Evolutionary conservation across 2,329 filamentous ascomycete genomes (phyloP).

Genomic region (Hypoxylon sp.): DNA sequence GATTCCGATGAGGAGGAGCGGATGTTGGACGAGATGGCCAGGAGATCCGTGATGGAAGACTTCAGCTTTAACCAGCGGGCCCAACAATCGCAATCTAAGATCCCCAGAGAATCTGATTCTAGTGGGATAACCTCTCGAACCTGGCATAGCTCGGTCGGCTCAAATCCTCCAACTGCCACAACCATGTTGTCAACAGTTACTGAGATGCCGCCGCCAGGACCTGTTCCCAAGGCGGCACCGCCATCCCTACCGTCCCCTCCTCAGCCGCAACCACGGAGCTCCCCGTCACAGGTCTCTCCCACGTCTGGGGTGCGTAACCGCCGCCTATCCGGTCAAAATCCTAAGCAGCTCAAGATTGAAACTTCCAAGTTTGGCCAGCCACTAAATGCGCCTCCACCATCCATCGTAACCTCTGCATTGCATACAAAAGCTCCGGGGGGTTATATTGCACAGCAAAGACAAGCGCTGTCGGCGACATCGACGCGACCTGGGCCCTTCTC

Average conservation of each 20-base stretch:
- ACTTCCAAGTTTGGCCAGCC: conserved; percentile 65
- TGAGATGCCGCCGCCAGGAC: conserved; percentile 64
- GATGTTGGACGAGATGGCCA: conserved; percentile 89
- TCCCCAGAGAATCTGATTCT: conserved; percentile 85
- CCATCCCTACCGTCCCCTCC: conserved; percentile 65
- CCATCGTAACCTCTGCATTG: conserved; percentile 47
- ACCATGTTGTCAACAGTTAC: conserved; percentile 80
- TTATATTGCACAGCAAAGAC: conserved; percentile 61
- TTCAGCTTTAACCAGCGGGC: conserved; percentile 81
- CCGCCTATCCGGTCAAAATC: conserved; percentile 83
- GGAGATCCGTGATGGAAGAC: conserved; percentile 84
- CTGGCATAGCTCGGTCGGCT: conserved; percentile 84
- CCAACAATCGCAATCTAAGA: conserved; percentile 67
- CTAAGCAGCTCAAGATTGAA: conserved; percentile 90
- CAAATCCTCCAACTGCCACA: conserved; percentile 78
- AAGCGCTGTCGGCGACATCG: conserved; percentile 59
- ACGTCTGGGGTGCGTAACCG: conserved; percentile 76
- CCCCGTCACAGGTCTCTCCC: conserved; percentile 58
- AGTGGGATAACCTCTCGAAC: conserved; percentile 83
- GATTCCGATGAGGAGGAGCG: conserved; percentile 81
- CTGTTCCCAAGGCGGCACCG: conserved; percentile 48
- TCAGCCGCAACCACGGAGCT: conserved; percentile 60
- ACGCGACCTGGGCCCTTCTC: conserved; percentile 55
- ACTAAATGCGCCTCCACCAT: conserved; percentile 46
- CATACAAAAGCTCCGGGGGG: conserved; percentile 53